A percentile compares a stretch with the other conserved stretches of the same genome.
These are phyloP conservation scores for Neoarthrinium moseri DNA, from an alignment of 2,329 filamentous ascomycete species.

Conservation along the genomic window DNA sequence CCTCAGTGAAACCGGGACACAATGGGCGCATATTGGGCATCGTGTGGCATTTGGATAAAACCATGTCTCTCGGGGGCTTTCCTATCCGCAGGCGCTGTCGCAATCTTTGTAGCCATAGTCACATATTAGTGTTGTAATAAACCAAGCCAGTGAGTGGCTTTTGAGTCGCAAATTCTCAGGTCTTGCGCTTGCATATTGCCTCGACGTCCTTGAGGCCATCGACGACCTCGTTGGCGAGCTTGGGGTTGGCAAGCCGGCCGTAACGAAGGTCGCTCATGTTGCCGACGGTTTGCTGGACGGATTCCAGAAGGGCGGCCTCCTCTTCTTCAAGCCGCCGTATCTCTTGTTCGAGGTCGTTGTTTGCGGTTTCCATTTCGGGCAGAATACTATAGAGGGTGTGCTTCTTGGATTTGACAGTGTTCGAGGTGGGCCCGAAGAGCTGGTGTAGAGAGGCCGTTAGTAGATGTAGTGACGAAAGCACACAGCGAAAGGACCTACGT, in stretches of 20 bases:
- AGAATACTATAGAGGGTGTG: slow-evolving; percentile 67
- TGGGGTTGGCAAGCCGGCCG: slow-evolving; percentile 66
- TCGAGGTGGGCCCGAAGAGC: slow-evolving; percentile 55
- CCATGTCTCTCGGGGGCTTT: too few relatives aligned
- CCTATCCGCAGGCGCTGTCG: too few relatives aligned
- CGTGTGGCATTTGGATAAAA: too few relatives aligned
- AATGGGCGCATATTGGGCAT: too few relatives aligned
- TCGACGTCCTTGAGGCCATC: slow-evolving; percentile 65
- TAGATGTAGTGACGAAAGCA: not conserved
- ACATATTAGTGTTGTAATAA: slow-evolving; percentile 9
- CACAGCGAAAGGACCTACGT: slow-evolving; percentile 35
- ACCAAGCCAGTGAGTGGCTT: too few relatives aligned
- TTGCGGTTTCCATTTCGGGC: slow-evolving; percentile 67
- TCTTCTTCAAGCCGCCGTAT: slow-evolving; percentile 65
- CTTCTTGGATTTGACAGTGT: slow-evolving; percentile 41
- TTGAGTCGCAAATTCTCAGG: too few relatives aligned
- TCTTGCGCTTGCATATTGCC: slow-evolving; percentile 56
- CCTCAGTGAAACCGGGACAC: too few relatives aligned
- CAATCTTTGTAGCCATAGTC: slow-evolving; percentile 11
- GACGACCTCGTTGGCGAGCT: slow-evolving; percentile 65
- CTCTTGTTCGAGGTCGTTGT: slow-evolving; percentile 64
- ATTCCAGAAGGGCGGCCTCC: slow-evolving; percentile 56
- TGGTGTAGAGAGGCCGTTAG: slow-evolving; percentile 32
- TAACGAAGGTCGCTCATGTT: slow-evolving; percentile 81
- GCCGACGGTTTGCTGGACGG: slow-evolving; percentile 65